Base-by-base conservation (phyloP, 2,329 filamentous ascomycete species). In the Metarhizium anisopliae region DNA sequence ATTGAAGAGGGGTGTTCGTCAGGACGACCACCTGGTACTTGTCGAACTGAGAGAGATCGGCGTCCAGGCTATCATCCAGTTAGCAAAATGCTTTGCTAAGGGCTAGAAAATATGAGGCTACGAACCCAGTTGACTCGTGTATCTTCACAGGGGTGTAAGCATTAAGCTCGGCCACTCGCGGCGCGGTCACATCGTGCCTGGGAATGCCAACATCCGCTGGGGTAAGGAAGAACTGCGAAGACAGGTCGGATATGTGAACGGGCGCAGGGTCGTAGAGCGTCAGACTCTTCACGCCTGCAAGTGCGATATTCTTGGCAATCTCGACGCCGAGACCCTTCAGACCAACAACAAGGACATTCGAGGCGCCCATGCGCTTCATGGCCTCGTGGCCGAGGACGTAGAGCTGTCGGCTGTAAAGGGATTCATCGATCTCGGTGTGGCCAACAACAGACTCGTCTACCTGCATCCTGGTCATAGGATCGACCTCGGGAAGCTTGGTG, bases 281-380 rank as follows among this genome's bases (percentile, higher is more conserved):
- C 63, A 99, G 77, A 68, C 92, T 96, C 81, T 99, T 99, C 74
- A 99, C 94, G 70, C 94, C 94, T 64, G 94, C 94, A 64, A 99
- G 86, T 58, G 94, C 94, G 67, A 99, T 90, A 68, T 99, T 99
- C 82, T 99, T 99, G 67, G 94, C 93, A 65, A 99, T 94, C 75
- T 99, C 94, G 55, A 96, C 93, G 77, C 94, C 94, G 45, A 99
- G 82, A 53, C 94, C 94, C 72, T 94, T 93, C 63, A 97, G 78
- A 61, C 94, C 94, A 59, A 93, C 88, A 56, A 99, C 81, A 54
- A 99, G 87, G 58, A 99, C 83, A 68, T 97, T 95, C 55, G 94
- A 97, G 59, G 91, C 89, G 67, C 92, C 84, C 94, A 99, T 99
- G 67, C 94, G 91, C 81, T 95, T 97, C 94, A 99, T 99, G 62